Conservation (phyloP, 164 flowering plant genomes). For the Piper betle region DNA sequence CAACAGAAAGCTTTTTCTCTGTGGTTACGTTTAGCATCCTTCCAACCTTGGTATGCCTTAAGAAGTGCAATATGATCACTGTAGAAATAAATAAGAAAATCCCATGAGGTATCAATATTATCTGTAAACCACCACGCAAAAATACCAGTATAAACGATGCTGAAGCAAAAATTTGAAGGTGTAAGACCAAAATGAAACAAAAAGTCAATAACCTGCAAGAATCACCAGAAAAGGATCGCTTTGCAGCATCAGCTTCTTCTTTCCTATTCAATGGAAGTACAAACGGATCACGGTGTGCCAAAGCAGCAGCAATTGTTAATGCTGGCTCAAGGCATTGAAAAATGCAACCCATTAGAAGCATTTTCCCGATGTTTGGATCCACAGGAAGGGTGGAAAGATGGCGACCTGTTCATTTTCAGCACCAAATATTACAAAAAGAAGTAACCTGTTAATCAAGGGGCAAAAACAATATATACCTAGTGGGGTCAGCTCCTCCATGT, state of each 20-base stretch:
- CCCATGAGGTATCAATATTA: not conserved
- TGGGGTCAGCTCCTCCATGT: slow-evolving; percentile 80
- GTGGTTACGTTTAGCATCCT: slow-evolving; percentile 63
- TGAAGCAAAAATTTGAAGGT: not conserved
- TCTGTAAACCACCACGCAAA: not conserved
- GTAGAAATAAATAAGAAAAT: slow-evolving; percentile 4
- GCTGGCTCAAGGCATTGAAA: slow-evolving; percentile 95
- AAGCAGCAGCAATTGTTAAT: slow-evolving; percentile 88
- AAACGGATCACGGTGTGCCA: slow-evolving; percentile 87
- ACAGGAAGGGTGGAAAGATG: slow-evolving; percentile 85
- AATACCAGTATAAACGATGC: not conserved
- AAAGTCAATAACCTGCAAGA: slow-evolving; percentile 61
- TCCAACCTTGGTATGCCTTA: slow-evolving; percentile 87
- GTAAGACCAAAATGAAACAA: not conserved
- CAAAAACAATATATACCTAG: slow-evolving; percentile 44
- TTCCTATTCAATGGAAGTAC: slow-evolving; percentile 79
- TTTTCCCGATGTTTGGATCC: slow-evolving; percentile 95
- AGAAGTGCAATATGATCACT: slow-evolving; percentile 98
- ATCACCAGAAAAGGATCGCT: slow-evolving; percentile 93
- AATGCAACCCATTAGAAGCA: slow-evolving; percentile 91
- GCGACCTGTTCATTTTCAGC: slow-evolving; percentile 38
- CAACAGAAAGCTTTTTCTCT: slow-evolving; percentile 76
- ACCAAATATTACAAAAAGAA: not conserved
- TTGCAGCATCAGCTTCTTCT: slow-evolving; percentile 90
- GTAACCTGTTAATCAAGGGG: not conserved